Evolutionary conservation across 495 filamentous ascomycete species (phyloP).

Genomic region (Tuber brumale): DNA sequence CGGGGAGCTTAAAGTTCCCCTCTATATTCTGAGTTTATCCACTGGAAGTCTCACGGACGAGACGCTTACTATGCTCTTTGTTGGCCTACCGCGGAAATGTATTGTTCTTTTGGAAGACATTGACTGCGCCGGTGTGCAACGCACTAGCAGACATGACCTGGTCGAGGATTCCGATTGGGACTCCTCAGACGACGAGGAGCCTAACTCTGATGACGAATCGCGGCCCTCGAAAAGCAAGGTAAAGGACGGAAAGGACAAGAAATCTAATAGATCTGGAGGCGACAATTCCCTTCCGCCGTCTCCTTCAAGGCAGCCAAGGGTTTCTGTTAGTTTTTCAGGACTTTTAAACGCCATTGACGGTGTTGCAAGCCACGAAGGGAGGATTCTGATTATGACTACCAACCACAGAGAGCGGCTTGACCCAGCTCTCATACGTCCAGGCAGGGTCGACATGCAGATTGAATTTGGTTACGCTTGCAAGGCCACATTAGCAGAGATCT

Average conservation of each 20-base stretch:
- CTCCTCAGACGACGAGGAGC: conserved; percentile 23
- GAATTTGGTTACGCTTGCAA: conserved; percentile 52
- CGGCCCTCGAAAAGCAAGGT: conserved; percentile 13
- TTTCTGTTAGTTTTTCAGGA: conserved; percentile 58
- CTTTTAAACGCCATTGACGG: conserved; percentile 76
- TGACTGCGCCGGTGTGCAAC: conserved; percentile 54
- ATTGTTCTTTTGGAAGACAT: conserved; percentile 65
- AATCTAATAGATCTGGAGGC: conserved; percentile 17
- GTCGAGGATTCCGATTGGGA: conserved; percentile 31
- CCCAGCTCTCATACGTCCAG: conserved; percentile 66
- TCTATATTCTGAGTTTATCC: conserved; percentile 58
- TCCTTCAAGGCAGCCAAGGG: conserved; percentile 20
- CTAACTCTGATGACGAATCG: conserved; percentile 33
- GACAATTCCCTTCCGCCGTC: conserved; percentile 11
- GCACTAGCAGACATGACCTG: conserved; percentile 45
- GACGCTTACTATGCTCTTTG: conserved; percentile 48
- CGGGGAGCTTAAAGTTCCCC: conserved; percentile 57
- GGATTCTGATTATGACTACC: conserved; percentile 78
- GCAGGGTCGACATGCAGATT: conserved; percentile 69
- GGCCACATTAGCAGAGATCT: conserved; percentile 36
- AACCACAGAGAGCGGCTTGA: conserved; percentile 73
- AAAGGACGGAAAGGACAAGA: conserved; percentile 31
- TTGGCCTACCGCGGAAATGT: conserved; percentile 54
- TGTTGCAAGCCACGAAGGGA: conserved; percentile 68
- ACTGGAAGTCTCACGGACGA: conserved; percentile 51